A percentile compares a stretch with the other conserved stretches of the same genome.
Evolutionary conservation across 176 grass and related monocot genomes (phyloP).

Genomic region (Dendrocalamus sinicus): DNA sequence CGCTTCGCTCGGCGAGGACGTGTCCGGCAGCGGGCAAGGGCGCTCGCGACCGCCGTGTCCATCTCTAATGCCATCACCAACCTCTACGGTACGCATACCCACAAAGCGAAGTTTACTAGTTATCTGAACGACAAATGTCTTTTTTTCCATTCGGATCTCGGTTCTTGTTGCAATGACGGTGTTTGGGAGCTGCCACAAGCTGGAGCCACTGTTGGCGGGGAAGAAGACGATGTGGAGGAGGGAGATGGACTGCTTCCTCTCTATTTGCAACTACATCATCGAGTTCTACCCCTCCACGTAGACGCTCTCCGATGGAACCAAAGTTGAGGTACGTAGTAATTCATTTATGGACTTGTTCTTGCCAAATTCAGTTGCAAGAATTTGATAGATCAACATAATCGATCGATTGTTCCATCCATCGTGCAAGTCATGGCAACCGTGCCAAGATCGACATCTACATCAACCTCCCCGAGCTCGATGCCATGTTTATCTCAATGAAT

Average conservation of each 20-base stretch:
- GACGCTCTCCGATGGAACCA: conserved; percentile 72
- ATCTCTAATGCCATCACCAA: conserved; percentile 99
- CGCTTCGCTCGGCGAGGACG: conserved; percentile 93
- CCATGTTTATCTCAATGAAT: conserved; percentile 61
- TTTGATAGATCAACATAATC: not conserved
- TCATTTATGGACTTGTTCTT: not conserved
- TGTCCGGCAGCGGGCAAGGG: conserved; percentile 90
- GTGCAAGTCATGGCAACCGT: conserved; percentile 83
- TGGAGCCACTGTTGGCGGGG: conserved; percentile 72
- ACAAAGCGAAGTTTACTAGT: not conserved
- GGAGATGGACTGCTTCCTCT: conserved; percentile 88
- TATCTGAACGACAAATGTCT: not conserved
- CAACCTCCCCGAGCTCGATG: conserved; percentile 91
- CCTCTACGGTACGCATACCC: conserved; percentile 71
- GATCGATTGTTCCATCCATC: not conserved
- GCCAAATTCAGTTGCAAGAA: conserved; percentile 8
- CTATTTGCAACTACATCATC: conserved; percentile 91
- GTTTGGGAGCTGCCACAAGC: conserved; percentile 83
- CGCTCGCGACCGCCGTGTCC: conserved; percentile 85
- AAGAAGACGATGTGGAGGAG: conserved; percentile 93
- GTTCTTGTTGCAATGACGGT: conserved; percentile 61
- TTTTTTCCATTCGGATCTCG: no score
- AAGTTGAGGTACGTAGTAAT: conserved; percentile 82
- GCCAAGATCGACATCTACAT: conserved; percentile 92
- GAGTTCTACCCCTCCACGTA: conserved; percentile 90